Percentiles rank a stretch among this genome's conserved stretches.
phyloP scores from a whole-genome alignment of 768 basidiomycete species.

The Gloeostereum incarnatum region DNA sequence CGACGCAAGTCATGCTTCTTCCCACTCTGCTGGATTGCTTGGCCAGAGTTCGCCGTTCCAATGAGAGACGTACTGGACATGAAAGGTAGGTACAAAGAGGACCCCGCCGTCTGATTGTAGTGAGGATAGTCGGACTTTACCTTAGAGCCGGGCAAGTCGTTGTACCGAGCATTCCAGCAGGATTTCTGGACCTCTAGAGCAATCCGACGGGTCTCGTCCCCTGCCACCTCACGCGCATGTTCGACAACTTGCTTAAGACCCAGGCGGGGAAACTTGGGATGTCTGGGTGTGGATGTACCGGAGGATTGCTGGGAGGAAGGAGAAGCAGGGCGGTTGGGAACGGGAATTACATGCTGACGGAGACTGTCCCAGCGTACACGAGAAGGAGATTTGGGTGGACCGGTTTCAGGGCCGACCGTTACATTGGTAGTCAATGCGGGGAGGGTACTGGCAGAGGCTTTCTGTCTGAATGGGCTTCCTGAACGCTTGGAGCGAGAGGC shows the following conservation, averaged over 20 bases:
- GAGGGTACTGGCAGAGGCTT: conserved; percentile 7
- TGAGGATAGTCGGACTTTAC: conserved; percentile 14
- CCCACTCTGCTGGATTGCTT: conserved; percentile 11
- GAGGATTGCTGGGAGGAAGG: conserved; percentile 12
- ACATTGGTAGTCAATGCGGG: conserved; percentile 6
- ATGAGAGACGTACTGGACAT: conserved; percentile 27
- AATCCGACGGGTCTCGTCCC: conserved; percentile 40
- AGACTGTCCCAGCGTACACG: conserved; percentile 41
- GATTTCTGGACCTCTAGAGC: conserved; percentile 47
- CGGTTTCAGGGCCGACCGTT: conserved; percentile 26
- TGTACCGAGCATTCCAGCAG: conserved; percentile 42
- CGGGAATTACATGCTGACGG: conserved; percentile 42
- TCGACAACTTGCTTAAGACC: conserved; percentile 63
- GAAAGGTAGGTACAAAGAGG: conserved; percentile 31
- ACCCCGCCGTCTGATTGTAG: conserved; percentile 18
- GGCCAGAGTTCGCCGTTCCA: conserved; percentile 11
- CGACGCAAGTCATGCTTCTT: conserved; percentile 28
- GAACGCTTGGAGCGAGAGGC: background rate
- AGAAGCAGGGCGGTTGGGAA: conserved; percentile 13
- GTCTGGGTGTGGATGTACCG: conserved; percentile 29
- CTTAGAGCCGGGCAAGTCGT: conserved; percentile 19
- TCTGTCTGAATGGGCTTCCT: background rate
- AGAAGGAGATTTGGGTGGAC: conserved; percentile 27
- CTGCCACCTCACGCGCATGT: conserved; percentile 39
- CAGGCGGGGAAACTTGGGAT: conserved; percentile 38